Conservation (phyloP, 1,284 basidiomycete species). For the Marasmius oreades region DNA sequence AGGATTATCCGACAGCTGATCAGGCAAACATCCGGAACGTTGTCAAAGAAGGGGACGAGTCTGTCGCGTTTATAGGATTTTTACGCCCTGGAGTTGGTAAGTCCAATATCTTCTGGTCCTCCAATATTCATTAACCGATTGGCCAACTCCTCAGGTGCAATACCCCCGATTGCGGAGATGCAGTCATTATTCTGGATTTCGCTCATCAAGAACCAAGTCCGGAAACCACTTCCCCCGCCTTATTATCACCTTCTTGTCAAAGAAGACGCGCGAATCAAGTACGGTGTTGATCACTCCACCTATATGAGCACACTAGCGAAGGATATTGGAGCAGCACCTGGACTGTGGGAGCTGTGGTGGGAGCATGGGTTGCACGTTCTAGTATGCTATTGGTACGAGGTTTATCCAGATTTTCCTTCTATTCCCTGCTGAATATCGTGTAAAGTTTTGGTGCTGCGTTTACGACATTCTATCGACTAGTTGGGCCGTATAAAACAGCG, state of each 20-base stretch:
- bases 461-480: conserved; percentile 58
- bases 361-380: conserved; percentile 52
- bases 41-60: conserved; percentile 43
- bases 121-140: not conserved
- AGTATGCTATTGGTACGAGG: conserved; percentile 53
- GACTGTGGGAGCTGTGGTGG: conserved; percentile 43
- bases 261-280: conserved; percentile 53
- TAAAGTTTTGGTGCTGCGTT: conserved; percentile 58
- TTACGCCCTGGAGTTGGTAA: conserved; percentile 58
- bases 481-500: conserved; percentile 47
- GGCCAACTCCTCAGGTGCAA: conserved; percentile 45
- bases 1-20: conserved; percentile 46
- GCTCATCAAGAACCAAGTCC: conserved; percentile 41
- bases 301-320: conserved; percentile 61
- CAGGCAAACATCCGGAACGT: conserved; percentile 54
- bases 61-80: conserved; percentile 60
- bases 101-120: not conserved
- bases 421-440: not conserved
- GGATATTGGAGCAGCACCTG: conserved; percentile 58
- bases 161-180: conserved; percentile 67
- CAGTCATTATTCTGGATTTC: conserved; percentile 62
- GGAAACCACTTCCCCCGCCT: conserved; percentile 42
- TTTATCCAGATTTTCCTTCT: not conserved
- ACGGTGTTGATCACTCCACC: conserved; percentile 53
- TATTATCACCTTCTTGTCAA: conserved; percentile 59